These are phyloP conservation scores for Alternaria angustiovoidea DNA, from an alignment of 2,329 filamentous ascomycete species.

Conservation along the genomic window DNA sequence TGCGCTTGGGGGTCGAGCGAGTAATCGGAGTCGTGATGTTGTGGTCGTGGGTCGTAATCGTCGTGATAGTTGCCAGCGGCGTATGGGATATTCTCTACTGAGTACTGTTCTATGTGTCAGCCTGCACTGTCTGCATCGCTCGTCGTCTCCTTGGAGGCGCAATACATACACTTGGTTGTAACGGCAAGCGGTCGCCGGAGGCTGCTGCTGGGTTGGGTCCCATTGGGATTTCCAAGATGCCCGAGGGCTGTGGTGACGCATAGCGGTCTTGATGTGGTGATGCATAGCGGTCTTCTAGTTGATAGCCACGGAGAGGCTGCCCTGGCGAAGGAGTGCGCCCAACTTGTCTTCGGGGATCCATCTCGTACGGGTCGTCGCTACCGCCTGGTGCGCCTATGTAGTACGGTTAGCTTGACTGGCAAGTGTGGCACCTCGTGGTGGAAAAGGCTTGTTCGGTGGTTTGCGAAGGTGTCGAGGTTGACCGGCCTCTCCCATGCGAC, in stretches of 20 bases:
- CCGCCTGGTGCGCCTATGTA: conserved; percentile 29
- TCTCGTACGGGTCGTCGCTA: conserved; percentile 44
- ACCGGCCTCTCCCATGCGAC: not conserved
- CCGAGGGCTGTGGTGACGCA: conserved; percentile 56
- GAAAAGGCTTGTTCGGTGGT: not conserved
- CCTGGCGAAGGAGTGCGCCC: conserved; percentile 75
- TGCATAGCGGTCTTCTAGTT: conserved; percentile 79
- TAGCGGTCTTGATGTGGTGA: conserved; percentile 73
- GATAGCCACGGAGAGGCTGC: conserved; percentile 78
- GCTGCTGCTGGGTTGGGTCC: conserved; percentile 64
- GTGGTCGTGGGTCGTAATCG: conserved; percentile 58
- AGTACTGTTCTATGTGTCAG: conserved; percentile 61
- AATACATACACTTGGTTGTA: conserved; percentile 81
- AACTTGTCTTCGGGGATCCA: conserved; percentile 61
- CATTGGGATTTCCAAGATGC: conserved; percentile 71
- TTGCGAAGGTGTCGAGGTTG: not conserved
- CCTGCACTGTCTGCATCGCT: not conserved
- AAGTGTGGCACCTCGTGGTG: not conserved
- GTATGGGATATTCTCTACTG: conserved; percentile 74
- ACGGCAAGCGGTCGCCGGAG: conserved; percentile 77
- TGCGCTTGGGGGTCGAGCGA: conserved; percentile 82
- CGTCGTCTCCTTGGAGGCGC: not conserved
- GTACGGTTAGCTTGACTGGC: conserved; percentile 15
- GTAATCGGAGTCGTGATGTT: conserved; percentile 68
- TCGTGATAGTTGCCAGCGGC: conserved; percentile 68